These are phyloP conservation scores for Jatropha curcas DNA, from an alignment of 345 rosid species.

Conservation along the genomic window DNA sequence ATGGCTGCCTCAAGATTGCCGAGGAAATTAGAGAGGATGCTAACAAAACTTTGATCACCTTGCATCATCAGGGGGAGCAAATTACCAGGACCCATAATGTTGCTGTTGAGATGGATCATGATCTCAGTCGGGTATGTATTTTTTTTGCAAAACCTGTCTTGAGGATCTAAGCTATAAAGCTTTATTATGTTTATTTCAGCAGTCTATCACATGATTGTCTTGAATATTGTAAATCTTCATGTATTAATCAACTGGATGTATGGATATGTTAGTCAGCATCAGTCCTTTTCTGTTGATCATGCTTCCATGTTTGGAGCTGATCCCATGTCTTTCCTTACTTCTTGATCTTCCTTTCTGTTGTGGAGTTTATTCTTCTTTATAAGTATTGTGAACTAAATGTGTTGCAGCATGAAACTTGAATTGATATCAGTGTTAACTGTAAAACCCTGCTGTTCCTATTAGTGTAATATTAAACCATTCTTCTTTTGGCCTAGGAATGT, in stretches of 20 bases:
- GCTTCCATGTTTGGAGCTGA: neutral
- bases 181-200: neutral
- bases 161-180: neutral
- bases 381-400: neutral
- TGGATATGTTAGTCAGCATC: neutral
- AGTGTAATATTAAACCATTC: neutral
- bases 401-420: neutral
- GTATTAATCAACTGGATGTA: neutral
- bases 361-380: neutral
- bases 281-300: neutral
- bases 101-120: conserved; percentile 80
- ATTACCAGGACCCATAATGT: conserved; percentile 66
- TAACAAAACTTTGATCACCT: conserved; percentile 65
- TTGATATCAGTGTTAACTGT: neutral
- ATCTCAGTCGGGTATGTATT: conserved; percentile 83
- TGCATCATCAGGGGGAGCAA: conserved; percentile 93
- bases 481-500: neutral
- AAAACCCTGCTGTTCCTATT: too few species aligned
- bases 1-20: conserved; percentile 83
- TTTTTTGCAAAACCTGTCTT: neutral
- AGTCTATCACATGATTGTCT: neutral
- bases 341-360: too few species aligned
- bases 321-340: neutral
- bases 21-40: conserved; percentile 88
- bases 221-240: neutral